These are phyloP conservation scores for Macrotyloma uniflorum DNA, from an alignment of 306 rosid genomes.

Conservation along the genomic window DNA sequence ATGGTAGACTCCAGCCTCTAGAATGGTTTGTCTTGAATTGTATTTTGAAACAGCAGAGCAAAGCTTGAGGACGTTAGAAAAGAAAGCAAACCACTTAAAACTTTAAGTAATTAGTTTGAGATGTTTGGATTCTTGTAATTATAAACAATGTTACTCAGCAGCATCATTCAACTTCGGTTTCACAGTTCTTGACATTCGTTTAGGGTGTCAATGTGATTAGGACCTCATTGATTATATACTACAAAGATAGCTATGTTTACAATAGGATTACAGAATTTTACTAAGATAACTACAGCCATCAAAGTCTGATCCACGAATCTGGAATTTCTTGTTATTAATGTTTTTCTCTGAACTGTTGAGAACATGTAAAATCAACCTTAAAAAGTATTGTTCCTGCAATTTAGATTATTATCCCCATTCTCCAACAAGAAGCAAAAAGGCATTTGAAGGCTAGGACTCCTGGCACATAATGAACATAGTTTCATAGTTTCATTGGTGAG, in stretches of 20 bases:
- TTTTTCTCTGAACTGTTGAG: slow-evolving; percentile 1
- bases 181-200: too few species aligned
- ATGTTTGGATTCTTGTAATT: slow-evolving; percentile 14
- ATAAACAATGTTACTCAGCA: background rate
- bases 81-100: slow-evolving; percentile 1
- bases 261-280: background rate
- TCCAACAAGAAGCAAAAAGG: background rate
- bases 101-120: slow-evolving; percentile 9
- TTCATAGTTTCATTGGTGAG: slow-evolving; percentile 6
- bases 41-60: slow-evolving; percentile 12
- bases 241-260: background rate
- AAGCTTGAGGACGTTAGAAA: background rate
- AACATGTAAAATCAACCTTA: slow-evolving; percentile 16
- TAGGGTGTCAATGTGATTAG: slow-evolving; percentile 22
- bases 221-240: background rate
- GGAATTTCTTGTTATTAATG: background rate
- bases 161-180: slow-evolving; percentile 10
- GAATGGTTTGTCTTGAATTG: background rate
- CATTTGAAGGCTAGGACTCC: slow-evolving; percentile 1
- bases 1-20: background rate
- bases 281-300: background rate
- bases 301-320: background rate
- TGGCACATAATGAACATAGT: background rate
- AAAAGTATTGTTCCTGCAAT: slow-evolving; percentile 6
- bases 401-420: slow-evolving; percentile 10